Percentiles rank a stretch among this genome's conserved stretches.
These are phyloP conservation scores for Pterula multifida DNA, from an alignment of 1,284 basidiomycete species.

Conservation along the genomic window DNA sequence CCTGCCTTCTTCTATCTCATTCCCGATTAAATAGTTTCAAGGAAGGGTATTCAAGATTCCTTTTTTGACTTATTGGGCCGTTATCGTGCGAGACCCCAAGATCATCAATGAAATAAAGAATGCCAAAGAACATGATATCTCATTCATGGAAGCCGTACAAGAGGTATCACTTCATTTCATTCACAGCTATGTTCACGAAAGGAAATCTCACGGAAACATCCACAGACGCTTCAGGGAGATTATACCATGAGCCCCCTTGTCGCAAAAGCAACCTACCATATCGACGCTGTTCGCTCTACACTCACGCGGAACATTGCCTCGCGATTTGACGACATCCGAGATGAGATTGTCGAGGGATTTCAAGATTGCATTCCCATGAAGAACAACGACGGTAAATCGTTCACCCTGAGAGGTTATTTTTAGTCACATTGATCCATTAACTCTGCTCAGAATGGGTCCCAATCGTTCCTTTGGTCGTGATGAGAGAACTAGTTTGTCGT, in stretches of 20 bases:
- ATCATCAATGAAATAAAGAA: conserved; percentile 29
- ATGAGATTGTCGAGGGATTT: not conserved
- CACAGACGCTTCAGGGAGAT: not conserved
- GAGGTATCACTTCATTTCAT: conserved; percentile 16
- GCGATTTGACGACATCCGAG: not conserved
- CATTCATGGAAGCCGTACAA: conserved; percentile 19
- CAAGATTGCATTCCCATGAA: not conserved
- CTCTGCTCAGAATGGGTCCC: conserved; percentile 1
- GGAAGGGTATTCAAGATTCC: conserved; percentile 28
- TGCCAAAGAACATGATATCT: conserved; percentile 25
- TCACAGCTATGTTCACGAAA: not conserved
- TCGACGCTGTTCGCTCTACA: not conserved
- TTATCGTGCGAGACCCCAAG: conserved; percentile 22
- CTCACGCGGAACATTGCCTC: conserved; percentile 1
- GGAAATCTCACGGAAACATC: too few relatives aligned
- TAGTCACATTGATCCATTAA: not conserved
- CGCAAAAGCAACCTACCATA: not conserved
- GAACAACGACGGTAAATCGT: not conserved
- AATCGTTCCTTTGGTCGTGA: not conserved
- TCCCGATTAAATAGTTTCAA: conserved; percentile 18
- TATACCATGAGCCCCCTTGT: not conserved
- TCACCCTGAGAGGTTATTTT: not conserved
- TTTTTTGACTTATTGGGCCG: conserved; percentile 23
- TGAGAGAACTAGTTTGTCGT: conserved; percentile 17
- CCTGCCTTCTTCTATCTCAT: not conserved